Base-by-base conservation (phyloP, 106 monocot species). In the Acanthochlamys bracteata region DNA sequence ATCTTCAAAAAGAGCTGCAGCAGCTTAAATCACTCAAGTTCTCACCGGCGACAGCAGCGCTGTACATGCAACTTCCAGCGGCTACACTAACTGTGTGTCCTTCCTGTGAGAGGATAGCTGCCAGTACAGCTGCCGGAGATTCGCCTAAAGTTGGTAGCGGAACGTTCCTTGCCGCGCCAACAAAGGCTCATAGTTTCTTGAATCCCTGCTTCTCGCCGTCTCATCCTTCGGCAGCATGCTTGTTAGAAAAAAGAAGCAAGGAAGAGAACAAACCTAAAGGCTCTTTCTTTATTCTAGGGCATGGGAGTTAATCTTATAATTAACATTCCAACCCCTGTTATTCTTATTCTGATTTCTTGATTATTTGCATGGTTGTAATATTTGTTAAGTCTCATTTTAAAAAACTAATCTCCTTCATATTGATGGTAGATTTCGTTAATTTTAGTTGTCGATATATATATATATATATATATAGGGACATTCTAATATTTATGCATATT, bases 31-130 rank as follows among this genome's bases (percentile, higher is more conserved):
- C 83, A 12, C 66, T 80, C 42, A 84, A 84, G 51, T 66, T 78
- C 33, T 33, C 33, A 17, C 49, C 49, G 9, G 15, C 49, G 9
- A 3, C 49, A 9, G 67, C 69, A 14, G 33, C 59, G 39, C 25
- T 71, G 21, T 80, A 77, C 84, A 75, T 79, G 79, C 84, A 80
- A 24, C 68, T 80, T 40, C 79, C 77, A 6, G 67, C 80, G 8
- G 57, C 84, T 1, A 49, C 49, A 17, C 77, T 84, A 57, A 70
- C 80, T n/a, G 73, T 80, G 63, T 84, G 80, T 43, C 84, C 80
- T 2, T 79, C 84, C 20, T 84, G 84, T 59, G 76, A 84, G 69
- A 56, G 76, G 57, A 15, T 77, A 39, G 61, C 66, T 40, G 72
- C 64, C 22, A 49, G 6, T 17, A 23, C 60, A 1, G 49, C 49